Conservation (phyloP, 1,284 basidiomycete genomes). For the Cerioporus squamosus region DNA sequence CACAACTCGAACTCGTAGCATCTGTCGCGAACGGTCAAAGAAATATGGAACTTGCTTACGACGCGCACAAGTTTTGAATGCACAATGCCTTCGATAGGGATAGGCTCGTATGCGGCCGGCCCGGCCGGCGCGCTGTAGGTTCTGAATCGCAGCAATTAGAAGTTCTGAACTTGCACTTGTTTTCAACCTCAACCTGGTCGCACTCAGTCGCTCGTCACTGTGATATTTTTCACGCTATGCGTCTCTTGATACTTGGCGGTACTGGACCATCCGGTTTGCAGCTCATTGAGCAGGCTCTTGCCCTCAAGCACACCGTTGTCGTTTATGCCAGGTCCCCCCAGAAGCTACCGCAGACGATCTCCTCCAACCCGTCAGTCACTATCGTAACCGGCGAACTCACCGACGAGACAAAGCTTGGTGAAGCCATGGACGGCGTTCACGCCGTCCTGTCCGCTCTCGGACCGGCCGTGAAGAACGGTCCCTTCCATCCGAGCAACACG, state of each 20-base stretch:
- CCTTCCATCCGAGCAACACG: conserved; percentile 47
- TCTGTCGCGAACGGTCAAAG: too few relatives aligned
- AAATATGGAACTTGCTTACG: too few relatives aligned
- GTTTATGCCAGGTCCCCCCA: conserved; percentile 64
- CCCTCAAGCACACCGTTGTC: conserved; percentile 49
- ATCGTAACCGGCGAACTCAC: conserved; percentile 60
- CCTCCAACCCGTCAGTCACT: conserved; percentile 46
- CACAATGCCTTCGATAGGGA: too few relatives aligned
- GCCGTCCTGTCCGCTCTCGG: conserved; percentile 70
- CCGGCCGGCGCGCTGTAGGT: too few relatives aligned
- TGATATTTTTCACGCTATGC: conserved; percentile 26
- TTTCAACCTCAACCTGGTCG: neutral
- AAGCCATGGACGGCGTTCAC: conserved; percentile 59
- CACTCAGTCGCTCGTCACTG: neutral
- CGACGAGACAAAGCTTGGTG: conserved; percentile 49
- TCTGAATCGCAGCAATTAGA: too few relatives aligned
- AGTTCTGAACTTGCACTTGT: neutral
- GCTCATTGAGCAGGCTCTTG: conserved; percentile 57
- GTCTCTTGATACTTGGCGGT: conserved; percentile 48
- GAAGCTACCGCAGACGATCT: conserved; percentile 59
- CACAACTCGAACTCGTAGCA: too few relatives aligned
- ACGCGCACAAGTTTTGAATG: too few relatives aligned
- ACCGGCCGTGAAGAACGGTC: conserved; percentile 43
- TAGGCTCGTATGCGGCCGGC: too few relatives aligned
- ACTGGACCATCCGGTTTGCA: conserved; percentile 63